Evolutionary conservation across 2,329 filamentous ascomycete species (phyloP).

Genomic region (Talaromyces pinophilus): DNA sequence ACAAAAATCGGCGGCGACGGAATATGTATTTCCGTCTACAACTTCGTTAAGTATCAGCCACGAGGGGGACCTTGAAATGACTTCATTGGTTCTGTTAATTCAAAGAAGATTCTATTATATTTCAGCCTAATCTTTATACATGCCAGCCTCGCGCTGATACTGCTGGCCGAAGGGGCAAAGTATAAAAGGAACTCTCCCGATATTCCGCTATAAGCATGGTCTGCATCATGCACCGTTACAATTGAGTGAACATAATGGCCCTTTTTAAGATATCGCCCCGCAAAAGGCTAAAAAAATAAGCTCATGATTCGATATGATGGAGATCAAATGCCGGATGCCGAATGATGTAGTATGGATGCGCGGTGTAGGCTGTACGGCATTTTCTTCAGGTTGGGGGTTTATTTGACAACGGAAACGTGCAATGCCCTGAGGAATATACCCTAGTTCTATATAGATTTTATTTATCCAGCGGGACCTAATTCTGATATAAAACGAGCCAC

Average conservation of each 20-base stretch:
- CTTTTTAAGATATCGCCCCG: neutral
- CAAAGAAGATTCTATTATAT: neutral
- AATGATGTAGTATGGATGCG: neutral
- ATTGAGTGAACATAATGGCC: neutral
- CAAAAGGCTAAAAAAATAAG: neutral
- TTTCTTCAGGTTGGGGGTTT: neutral
- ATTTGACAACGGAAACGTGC: neutral
- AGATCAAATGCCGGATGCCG: neutral
- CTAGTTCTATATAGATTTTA: neutral
- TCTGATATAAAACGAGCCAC: neutral
- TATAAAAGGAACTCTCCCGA: neutral
- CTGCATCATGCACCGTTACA: neutral
- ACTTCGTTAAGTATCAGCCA: neutral
- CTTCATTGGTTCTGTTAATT: neutral
- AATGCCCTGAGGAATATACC: neutral
- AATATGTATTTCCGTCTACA: neutral
- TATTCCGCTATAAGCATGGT: slow-evolving; percentile 6
- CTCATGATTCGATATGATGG: neutral
- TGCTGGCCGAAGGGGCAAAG: neutral
- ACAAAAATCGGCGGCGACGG: neutral
- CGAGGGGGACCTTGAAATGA: no score
- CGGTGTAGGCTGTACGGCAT: neutral
- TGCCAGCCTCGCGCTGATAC: neutral
- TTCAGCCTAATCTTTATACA: slow-evolving; percentile 5
- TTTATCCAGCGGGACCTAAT: neutral